A percentile compares a stretch with the other conserved stretches of the same genome.
phyloP scores from a whole-genome alignment of 2,329 filamentous ascomycete species.

The Verticillium nubilum region DNA sequence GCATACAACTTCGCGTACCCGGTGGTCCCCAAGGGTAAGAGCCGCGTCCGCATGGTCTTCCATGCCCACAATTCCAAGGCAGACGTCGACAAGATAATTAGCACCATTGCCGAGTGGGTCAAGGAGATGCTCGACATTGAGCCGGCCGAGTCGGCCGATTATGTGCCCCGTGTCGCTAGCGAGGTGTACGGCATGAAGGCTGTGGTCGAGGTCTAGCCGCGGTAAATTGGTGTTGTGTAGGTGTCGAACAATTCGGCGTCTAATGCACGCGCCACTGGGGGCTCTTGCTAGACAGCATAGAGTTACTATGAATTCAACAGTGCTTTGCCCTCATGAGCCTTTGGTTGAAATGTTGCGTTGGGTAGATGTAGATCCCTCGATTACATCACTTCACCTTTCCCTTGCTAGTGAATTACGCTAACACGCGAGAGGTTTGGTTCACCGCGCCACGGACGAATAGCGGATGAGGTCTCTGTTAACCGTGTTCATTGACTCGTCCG shows the following conservation, averaged over 20 bases:
- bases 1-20: slow-evolving; percentile 28
- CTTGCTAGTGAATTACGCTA: background rate
- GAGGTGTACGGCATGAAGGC: background rate
- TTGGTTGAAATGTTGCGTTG: background rate
- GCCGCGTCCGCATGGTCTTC: slow-evolving; percentile 31
- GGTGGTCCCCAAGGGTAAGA: slow-evolving; percentile 30
- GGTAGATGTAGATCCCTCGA: background rate
- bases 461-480: background rate
- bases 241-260: background rate
- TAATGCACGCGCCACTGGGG: background rate
- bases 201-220: background rate
- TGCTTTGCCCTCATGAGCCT: background rate
- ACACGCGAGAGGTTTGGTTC: background rate
- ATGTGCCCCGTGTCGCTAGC: background rate
- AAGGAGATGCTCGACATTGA: slow-evolving; percentile 12
- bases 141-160: background rate
- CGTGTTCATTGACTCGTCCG: background rate
- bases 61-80: slow-evolving; percentile 32
- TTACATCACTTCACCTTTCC: background rate
- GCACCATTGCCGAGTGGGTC: slow-evolving; percentile 6
- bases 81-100: slow-evolving; percentile 20
- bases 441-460: background rate
- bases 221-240: background rate
- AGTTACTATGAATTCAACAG: background rate
- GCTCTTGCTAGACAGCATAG: background rate